Evolutionary conservation across 78 protist species (phyloP).

Genomic region (Creolimax fragrantissima): DNA sequence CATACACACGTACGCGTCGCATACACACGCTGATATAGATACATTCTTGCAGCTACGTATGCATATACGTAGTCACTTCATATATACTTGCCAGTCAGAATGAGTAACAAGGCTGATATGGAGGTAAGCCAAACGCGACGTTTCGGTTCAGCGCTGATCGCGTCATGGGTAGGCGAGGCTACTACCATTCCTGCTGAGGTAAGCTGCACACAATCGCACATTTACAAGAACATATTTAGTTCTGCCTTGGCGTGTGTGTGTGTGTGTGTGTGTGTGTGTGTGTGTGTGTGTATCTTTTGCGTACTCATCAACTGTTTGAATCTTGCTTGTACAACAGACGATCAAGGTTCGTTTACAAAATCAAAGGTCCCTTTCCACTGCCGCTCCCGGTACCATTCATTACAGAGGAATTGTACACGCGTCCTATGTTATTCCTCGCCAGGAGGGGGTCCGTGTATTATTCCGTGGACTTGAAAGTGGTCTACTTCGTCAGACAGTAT

Average conservation of each 20-base stretch:
- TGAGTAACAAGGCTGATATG: not conserved
- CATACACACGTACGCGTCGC: not conserved
- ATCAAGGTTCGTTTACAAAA: not conserved
- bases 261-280: not conserved
- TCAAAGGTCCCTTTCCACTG: not conserved
- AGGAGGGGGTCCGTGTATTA: not conserved
- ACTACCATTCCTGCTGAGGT: not conserved
- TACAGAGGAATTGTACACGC: not conserved
- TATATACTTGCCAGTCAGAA: not conserved
- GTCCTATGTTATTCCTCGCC: not conserved
- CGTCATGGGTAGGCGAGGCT: not conserved
- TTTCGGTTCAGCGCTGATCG: not conserved
- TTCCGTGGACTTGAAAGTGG: not conserved
- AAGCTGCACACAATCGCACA: not conserved
- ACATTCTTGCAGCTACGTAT: not conserved
- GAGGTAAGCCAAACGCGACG: not conserved
- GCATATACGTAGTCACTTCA: not conserved
- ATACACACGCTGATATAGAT: not conserved
- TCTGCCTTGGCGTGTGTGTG: not conserved
- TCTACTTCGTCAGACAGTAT: not conserved
- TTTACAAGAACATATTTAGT: not conserved
- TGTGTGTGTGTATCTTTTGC: too few relatives aligned
- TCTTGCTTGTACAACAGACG: not conserved
- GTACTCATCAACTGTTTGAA: too few relatives aligned
- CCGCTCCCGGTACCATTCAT: not conserved